Conservation (phyloP, 306 rosid species). For the Medicago arabica region DNA sequence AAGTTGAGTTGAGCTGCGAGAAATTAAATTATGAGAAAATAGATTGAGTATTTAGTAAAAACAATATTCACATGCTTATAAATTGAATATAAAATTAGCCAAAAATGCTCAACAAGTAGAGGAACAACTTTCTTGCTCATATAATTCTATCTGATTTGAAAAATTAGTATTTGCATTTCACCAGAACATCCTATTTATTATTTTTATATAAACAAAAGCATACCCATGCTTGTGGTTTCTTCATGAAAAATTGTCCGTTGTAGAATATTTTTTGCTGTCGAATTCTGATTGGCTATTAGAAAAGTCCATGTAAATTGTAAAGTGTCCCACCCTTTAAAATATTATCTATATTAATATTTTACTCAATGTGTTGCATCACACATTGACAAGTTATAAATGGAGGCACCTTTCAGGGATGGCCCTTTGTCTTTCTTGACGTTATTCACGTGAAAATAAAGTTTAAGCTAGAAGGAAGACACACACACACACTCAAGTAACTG, state of each 20-base stretch:
- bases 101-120: background rate
- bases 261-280: conserved; percentile 57
- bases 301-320: conserved; percentile 50
- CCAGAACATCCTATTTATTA: background rate
- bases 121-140: background rate
- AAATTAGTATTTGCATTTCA: background rate
- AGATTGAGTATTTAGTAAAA: too few relatives aligned
- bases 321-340: conserved; percentile 43
- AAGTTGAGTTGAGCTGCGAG: too few relatives aligned
- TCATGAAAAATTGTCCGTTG: conserved; percentile 51
- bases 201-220: background rate
- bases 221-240: conserved; percentile 38
- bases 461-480: conserved; percentile 22
- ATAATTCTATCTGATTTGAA: background rate
- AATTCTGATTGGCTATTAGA: conserved; percentile 44
- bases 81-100: background rate
- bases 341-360: conserved; percentile 46
- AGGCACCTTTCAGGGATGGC: conserved; percentile 44
- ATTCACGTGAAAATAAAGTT: conserved; percentile 58
- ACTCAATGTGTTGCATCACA: conserved; percentile 51
- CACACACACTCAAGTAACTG: conserved; percentile 28
- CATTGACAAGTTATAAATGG: conserved; percentile 53
- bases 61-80: too few relatives aligned
- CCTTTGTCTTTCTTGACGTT: conserved; percentile 46
- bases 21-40: too few relatives aligned